A percentile compares a stretch with the other conserved stretches of the same genome.
These are phyloP conservation scores for Globisporangium megalacanthum DNA, from an alignment of 352 stramenopile species.

Conservation along the genomic window DNA sequence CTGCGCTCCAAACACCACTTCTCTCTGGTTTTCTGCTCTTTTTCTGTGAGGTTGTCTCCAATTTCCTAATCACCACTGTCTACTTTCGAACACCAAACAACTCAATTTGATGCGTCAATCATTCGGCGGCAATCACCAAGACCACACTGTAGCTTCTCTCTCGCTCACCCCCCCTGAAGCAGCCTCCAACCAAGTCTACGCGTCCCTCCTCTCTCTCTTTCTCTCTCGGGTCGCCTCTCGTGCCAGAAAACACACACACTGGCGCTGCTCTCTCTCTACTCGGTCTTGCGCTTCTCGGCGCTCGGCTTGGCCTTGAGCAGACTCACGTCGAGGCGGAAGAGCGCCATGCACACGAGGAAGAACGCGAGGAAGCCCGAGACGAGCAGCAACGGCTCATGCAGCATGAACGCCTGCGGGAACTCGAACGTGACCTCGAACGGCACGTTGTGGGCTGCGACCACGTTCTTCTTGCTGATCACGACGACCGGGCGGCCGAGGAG, in stretches of 20 bases:
- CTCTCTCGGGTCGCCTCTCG: neutral
- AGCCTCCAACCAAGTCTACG: neutral
- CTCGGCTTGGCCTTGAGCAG: slow-evolving; percentile 32
- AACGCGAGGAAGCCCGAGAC: slow-evolving; percentile 78
- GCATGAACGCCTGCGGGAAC: slow-evolving; percentile 73
- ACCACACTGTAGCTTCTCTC: no score
- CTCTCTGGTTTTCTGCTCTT: neutral
- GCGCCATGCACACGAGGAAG: slow-evolving; percentile 81
- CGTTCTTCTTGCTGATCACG: slow-evolving; percentile 79
- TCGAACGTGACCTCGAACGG: slow-evolving; percentile 85
- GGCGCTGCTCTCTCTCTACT: slow-evolving; percentile 30
- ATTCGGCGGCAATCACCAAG: neutral
- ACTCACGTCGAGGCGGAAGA: slow-evolving; percentile 82
- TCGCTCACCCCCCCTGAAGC: no score
- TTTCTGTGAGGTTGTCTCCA: neutral
- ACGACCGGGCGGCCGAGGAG: slow-evolving; percentile 74
- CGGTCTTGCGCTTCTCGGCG: slow-evolving; percentile 55
- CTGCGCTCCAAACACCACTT: slow-evolving; percentile 1
- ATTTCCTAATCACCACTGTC: neutral
- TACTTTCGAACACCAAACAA: neutral
- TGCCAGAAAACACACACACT: neutral
- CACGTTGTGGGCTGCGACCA: slow-evolving; percentile 80
- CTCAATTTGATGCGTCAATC: neutral
- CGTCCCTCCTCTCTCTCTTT: neutral
- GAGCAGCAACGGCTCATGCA: slow-evolving; percentile 84